phyloP scores from a whole-genome alignment of 805 yeast genomes.

The Schwanniomyces vanrijiae region DNA sequence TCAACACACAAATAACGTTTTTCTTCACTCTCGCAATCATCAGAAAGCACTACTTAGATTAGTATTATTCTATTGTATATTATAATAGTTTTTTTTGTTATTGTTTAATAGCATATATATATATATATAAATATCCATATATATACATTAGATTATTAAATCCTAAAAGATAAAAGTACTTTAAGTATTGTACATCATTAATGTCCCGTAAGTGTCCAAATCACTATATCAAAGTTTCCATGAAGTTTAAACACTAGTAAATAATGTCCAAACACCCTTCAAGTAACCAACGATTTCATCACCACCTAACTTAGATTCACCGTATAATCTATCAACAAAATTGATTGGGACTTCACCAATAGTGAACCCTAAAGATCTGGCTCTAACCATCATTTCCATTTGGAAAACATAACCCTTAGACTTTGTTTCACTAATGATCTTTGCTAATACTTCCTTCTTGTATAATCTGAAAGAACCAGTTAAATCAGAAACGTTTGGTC shows the following conservation, averaged over 20 bases:
- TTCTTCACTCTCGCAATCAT: not conserved
- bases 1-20: not conserved
- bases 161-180: not conserved
- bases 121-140: not conserved
- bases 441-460: conserved; percentile 65
- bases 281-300: conserved; percentile 77
- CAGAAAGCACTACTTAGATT: not conserved
- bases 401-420: conserved; percentile 83
- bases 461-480: conserved; percentile 78
- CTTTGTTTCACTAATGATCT: conserved; percentile 64
- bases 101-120: not conserved
- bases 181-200: not conserved
- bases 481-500: conserved; percentile 72
- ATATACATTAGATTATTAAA: not conserved
- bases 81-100: not conserved
- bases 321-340: conserved; percentile 76
- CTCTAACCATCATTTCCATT: conserved; percentile 88
- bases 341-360: conserved; percentile 80
- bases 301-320: conserved; percentile 78
- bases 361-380: conserved; percentile 67
- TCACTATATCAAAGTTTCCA: not conserved
- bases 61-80: not conserved
- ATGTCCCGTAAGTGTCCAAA: not conserved
- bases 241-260: conserved; percentile 50
- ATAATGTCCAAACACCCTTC: conserved; percentile 73